Evolutionary conservation across 2,329 filamentous ascomycete genomes (phyloP), one percentile per base, ranked within the genome.

Genomic region (Byssothecium circinans): DNA sequence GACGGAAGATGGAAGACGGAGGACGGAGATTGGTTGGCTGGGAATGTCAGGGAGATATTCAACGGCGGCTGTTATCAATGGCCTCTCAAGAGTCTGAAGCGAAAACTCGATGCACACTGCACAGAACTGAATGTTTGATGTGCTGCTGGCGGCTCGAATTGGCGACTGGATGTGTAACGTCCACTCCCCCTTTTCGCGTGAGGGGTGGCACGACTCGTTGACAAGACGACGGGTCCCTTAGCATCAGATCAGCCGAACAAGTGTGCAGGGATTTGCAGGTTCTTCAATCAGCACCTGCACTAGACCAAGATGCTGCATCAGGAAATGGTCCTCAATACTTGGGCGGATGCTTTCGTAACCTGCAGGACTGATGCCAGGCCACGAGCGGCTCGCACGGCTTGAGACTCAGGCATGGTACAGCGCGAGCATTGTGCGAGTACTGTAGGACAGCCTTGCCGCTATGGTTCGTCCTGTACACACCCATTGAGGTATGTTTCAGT

Each of bases 211-310:
- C 40, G 27, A 27, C 45, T 38, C 20, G 20, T 37, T 22, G 36
- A 10, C 33, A 17, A 30, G 15, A 17, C 12, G 25, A 19, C 14
- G 6, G 35, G 45, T 19, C 43, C 49, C 48, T 41, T 38, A 36
- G 38, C 40, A 25, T 48, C 53, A 60, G 61, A 64, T 68, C 63
- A 64, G 64, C 64, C 65, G 62, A 67, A 57, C 54, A 54, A 44
- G 41, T 51, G 52, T 56, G 58, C 52, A 49, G 45, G 50, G 49
- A 57, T 49, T 54, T 50, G 50, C 48, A 58, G 53, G 62, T 57
- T 56, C 57, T 48, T 46, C 47, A 52, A 47, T 46, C 47, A 50
- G 42, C 53, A 50, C 47, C 38, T 43, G 52, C 29, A 32, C 25
- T 27, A 27, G 6, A 11, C 25, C 7, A 11, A 7, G 11, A 27